Conservation (phyloP, 2,329 filamentous ascomycete species). For the Arthrobotrys musiformis region DNA sequence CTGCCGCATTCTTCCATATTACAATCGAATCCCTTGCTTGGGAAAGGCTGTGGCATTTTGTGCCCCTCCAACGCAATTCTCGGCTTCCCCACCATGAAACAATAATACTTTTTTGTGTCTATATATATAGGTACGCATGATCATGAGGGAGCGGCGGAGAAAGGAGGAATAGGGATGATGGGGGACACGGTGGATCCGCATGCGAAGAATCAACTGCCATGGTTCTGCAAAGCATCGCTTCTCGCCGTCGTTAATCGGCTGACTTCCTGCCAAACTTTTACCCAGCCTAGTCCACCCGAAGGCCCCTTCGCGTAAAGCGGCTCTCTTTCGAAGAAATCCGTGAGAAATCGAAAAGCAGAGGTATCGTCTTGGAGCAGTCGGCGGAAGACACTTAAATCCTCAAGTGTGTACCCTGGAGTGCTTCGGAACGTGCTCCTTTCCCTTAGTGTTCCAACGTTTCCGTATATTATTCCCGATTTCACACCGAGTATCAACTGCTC, state of each 20-base stretch:
- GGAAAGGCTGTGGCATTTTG: constrained; percentile 2
- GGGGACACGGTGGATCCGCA: neutral
- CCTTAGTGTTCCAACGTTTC: neutral
- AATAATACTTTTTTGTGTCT: neutral
- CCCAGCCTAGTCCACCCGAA: neutral
- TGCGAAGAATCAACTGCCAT: neutral
- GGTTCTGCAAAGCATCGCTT: neutral
- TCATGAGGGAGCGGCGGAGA: neutral
- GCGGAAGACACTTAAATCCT: neutral
- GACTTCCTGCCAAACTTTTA: constrained; percentile 10
- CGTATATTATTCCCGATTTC: neutral
- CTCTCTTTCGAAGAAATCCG: constrained; percentile 6
- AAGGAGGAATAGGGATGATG: neutral
- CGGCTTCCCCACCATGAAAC: neutral
- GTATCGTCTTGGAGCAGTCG: neutral
- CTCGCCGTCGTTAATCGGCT: constrained; percentile 3
- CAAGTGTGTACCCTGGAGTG: neutral
- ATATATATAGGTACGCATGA: neutral
- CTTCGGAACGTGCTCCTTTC: neutral
- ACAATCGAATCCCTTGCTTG: neutral
- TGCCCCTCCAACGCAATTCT: neutral
- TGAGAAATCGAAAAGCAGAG: neutral
- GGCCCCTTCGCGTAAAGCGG: neutral
- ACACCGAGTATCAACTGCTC: neutral
- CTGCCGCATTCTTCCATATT: constrained; percentile 27